Conservation (phyloP, 768 basidiomycete genomes). For the Pleurotus sapidus region DNA sequence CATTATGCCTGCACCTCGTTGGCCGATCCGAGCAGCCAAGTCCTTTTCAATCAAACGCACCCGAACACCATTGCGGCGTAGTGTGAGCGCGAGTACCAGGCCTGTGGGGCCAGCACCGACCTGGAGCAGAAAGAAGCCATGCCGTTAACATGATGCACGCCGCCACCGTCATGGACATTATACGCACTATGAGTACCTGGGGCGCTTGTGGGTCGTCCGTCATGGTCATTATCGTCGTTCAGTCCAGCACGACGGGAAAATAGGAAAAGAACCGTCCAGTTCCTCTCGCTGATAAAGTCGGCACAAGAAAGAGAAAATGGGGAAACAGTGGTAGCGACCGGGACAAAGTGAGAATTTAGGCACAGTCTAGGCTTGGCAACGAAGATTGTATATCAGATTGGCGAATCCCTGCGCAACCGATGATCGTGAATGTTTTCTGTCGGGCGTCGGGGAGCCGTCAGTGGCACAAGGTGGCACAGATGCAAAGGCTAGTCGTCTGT, state of each 20-base stretch:
- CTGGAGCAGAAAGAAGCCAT: conserved; percentile 18
- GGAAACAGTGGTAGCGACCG: neutral
- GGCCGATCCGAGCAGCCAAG: conserved; percentile 18
- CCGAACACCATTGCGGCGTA: conserved; percentile 41
- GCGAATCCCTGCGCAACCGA: neutral
- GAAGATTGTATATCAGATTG: neutral
- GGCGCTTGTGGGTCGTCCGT: neutral
- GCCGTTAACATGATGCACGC: neutral
- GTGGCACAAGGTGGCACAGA: too few relatives aligned
- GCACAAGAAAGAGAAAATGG: neutral
- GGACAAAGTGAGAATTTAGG: neutral
- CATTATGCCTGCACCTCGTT: conserved; percentile 20
- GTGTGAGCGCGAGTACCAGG: conserved; percentile 37
- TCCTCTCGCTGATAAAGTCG: neutral
- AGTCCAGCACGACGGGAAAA: neutral
- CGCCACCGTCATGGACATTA: neutral
- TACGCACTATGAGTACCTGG: conserved; percentile 6
- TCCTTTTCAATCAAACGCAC: conserved; percentile 53
- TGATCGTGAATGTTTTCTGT: too few relatives aligned
- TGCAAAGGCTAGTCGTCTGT: too few relatives aligned
- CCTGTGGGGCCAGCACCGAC: conserved; percentile 48
- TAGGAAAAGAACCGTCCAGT: neutral
- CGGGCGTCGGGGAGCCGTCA: too few relatives aligned
- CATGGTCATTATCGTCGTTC: neutral
- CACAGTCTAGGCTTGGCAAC: neutral